Evolutionary conservation across 805 yeast species (phyloP), one percentile per base, ranked within the genome.

Genomic region (Candida nemodendra): DNA sequence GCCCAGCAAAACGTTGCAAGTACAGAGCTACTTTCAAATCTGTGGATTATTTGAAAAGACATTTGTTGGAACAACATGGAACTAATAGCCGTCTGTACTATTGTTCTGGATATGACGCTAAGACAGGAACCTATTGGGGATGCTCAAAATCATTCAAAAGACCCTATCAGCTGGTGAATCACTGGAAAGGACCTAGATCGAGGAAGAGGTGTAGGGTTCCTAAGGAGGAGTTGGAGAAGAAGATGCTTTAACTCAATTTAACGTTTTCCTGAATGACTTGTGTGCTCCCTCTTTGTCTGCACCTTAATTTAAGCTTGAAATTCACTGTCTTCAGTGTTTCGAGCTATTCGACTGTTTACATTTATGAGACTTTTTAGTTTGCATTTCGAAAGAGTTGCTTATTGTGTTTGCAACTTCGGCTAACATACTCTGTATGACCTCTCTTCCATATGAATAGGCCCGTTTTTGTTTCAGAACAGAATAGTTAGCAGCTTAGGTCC

Each of bases 101-200:
- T 15, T 38, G 42, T 15, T 23, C 38, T 4, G 42, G 42, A 3
- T 19, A 16, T 16, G 38, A 38, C 16, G 17, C 37, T 6, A 26
- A 30, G 11, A 38, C 37, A 17, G 38, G 38, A n/a, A 14, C 25
- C 8, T n/a, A 18, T 15, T 38, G 42, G 42, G 42, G 42, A 12
- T 38, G 42, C 23, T 38, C 38, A 5, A 38, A 38, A 22, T 17
- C 38, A 18, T 38, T 38, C 30, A 38, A 38, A 17, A 26, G 42
- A 31, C 42, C 42, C 13, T 38, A 38, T 19, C 42, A 38, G 18
- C 15, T 38, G 30, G 34, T 38, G 17, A 38, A 38, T 31, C 42
- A 38, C 27, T 32, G 42, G 42, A 38, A 32, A 17, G 42, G 42
- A 22, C 31, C 29, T 21, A 32, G 42, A 16, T 38, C 42, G 5